Percentiles rank a stretch among this genome's conserved stretches.
Conservation (phyloP, 164 flowering plant species). For the Vitis cinerea region DNA sequence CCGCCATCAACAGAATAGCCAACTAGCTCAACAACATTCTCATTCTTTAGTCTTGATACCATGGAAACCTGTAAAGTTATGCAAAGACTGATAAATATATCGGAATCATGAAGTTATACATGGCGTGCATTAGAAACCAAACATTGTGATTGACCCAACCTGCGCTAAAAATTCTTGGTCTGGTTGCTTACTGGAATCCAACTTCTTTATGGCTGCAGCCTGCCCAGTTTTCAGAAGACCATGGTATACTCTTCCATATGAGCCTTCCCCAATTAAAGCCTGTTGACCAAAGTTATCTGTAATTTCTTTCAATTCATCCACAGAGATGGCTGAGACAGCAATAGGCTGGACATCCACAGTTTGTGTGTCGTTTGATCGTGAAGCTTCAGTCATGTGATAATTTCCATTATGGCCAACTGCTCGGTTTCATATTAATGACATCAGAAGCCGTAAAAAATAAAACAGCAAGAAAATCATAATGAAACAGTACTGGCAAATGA, state of each 20-base stretch:
- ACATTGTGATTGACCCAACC: constrained; percentile 25
- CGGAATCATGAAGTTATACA: neutral
- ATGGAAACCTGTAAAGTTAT: constrained; percentile 52
- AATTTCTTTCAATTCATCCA: constrained; percentile 54
- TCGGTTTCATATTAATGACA: constrained; percentile 1
- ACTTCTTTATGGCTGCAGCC: constrained; percentile 50
- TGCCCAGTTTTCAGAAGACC: constrained; percentile 42
- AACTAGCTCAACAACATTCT: constrained; percentile 55
- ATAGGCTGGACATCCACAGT: constrained; percentile 41
- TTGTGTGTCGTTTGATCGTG: constrained; percentile 21
- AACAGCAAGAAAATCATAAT: neutral
- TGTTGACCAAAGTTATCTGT: constrained; percentile 54
- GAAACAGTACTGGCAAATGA: neutral
- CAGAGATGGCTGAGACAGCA: constrained; percentile 40
- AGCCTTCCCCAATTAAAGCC: constrained; percentile 56
- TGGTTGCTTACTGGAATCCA: constrained; percentile 54
- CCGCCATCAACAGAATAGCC: constrained; percentile 69
- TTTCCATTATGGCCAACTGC: constrained; percentile 25
- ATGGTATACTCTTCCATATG: constrained; percentile 49
- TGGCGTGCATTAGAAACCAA: neutral
- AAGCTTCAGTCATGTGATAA: constrained; percentile 25
- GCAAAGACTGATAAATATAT: neutral
- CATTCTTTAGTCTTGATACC: constrained; percentile 68
- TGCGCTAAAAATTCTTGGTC: constrained; percentile 57
- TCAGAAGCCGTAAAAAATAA: neutral